Evolutionary conservation across 1,284 basidiomycete genomes (phyloP).

Genomic region (Vanrija pseudolonga): DNA sequence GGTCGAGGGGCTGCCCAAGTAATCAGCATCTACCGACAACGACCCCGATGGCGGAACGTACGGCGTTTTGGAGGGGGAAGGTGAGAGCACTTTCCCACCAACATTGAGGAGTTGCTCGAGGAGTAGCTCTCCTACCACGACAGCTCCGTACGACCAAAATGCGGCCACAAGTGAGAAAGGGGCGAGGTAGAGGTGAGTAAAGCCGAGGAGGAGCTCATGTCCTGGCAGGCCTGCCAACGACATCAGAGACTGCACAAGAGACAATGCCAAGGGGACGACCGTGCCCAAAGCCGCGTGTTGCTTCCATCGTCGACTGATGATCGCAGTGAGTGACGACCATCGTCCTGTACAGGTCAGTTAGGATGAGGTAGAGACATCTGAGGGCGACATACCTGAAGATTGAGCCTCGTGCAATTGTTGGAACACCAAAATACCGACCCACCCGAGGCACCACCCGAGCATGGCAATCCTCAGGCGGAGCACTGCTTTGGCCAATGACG

Average conservation of each 20-base stretch:
- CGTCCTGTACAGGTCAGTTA: neutral
- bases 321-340: neutral
- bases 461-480: constrained; percentile 68
- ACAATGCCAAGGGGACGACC: neutral
- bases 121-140: neutral
- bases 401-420: constrained; percentile 23
- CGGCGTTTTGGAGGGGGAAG: neutral
- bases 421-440: constrained; percentile 59
- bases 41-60: neutral
- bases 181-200: constrained; percentile 1
- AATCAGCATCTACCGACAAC: too few species aligned
- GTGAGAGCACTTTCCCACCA: neutral
- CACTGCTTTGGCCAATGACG: constrained; percentile 65
- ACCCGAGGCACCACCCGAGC: constrained; percentile 65
- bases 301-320: neutral
- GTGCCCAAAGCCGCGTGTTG: too few species aligned
- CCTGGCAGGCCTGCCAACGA: neutral
- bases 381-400: neutral
- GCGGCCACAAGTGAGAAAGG: constrained; percentile 52
- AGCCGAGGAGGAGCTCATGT: constrained; percentile 4
- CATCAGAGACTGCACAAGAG: neutral
- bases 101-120: neutral
- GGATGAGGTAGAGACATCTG: neutral
- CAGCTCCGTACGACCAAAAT: constrained; percentile 41
- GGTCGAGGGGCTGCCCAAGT: too few species aligned